These are phyloP conservation scores for Colletotrichum sp. DNA, from an alignment of 2,329 filamentous ascomycete genomes.

Conservation along the genomic window DNA sequence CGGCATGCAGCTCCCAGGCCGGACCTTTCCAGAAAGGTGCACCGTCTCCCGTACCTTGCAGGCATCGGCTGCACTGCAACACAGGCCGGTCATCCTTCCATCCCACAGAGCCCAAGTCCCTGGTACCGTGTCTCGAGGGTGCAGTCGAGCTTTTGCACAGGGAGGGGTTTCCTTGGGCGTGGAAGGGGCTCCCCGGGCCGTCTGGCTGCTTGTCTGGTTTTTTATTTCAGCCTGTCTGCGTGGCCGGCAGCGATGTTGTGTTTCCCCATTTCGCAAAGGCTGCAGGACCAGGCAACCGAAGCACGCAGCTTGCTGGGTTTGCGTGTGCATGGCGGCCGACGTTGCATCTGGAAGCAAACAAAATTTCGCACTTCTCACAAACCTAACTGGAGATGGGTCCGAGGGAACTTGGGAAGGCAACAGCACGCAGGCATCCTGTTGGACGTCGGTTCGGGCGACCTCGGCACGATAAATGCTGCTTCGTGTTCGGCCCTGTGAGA, in stretches of 20 bases:
- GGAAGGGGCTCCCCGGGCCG: background rate
- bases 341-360: slow-evolving; percentile 8
- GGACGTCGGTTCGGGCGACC: background rate
- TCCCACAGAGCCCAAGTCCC: slow-evolving; percentile 13
- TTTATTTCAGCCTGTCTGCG: background rate
- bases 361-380: background rate
- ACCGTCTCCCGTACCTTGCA: slow-evolving; percentile 20
- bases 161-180: background rate
- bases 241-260: background rate
- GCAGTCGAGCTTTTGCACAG: background rate
- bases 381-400: background rate
- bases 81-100: background rate
- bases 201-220: background rate
- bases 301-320: background rate
- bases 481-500: background rate
- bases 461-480: background rate
- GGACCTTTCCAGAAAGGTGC: slow-evolving; percentile 15
- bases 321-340: background rate
- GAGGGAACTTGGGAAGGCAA: background rate
- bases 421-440: background rate
- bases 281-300: background rate
- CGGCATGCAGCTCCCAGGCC: background rate
- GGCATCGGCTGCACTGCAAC: slow-evolving; percentile 16
- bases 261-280: background rate
- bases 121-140: background rate